Evolutionary conservation across 2,329 filamentous ascomycete species (phyloP), one percentile per base, ranked within the genome.

Genomic region (Acephala macrosclerotiorum): DNA sequence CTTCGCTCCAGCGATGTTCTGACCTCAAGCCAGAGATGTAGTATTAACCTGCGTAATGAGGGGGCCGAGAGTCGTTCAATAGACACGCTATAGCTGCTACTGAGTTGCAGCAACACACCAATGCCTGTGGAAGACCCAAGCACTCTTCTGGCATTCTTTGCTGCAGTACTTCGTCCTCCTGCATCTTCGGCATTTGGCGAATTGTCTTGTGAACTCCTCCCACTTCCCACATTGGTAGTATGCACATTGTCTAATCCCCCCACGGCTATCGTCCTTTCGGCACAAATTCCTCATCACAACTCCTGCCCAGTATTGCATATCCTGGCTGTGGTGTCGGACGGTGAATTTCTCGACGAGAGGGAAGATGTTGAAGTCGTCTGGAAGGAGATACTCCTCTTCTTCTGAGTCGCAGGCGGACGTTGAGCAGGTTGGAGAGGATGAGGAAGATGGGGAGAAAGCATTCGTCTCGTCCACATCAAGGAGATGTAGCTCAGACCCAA

Each of bases 291-390:
- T 88, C 96, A 99, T 99, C 55, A 99, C 96, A 18, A 99, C 96
- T 68, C 95, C 96, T 20, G 96, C 96, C 96, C 96, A 99, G 82
- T 99, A 99, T 79, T 97, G 95, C 96, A 99, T 99, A 77, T 97
- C 94, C 66, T 93, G 92, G 70, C 92, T 94, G 80, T 97, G 93
- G 76, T 97, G 94, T 70, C 96, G 89, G 35, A 97, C 93, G 4
- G 96, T 99, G 77, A 98, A 99, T 79, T 97, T 98, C 80, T 99
- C 96, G 57, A 99, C 96, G 40, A 99, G 84, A 2, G 96, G 96
- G 80, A 99, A 99, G 71, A 99, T 97, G 80, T 99, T 99, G 80
- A 97, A 95, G 78, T 98, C 93, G 75, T 98, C 95, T 16, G 94
- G 92, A 8, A 97, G 85, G 29, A 96, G 82, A 76, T 97, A 98